Evolutionary conservation across 2,329 filamentous ascomycete species (phyloP).

Genomic region (Cladosporium sp.): DNA sequence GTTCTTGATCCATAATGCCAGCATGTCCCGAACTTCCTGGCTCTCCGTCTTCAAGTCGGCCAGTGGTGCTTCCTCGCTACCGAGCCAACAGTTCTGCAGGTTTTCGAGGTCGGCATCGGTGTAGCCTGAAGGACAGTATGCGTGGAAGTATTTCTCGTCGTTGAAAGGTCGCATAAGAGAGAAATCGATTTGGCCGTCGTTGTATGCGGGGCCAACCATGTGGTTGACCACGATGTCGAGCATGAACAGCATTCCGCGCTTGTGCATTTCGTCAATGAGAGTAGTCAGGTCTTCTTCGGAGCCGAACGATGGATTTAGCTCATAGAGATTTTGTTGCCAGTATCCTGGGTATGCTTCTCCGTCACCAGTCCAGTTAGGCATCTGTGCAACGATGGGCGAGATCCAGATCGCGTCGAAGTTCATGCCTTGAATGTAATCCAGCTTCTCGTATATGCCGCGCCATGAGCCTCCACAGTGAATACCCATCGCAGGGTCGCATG

Average conservation of each 20-base stretch:
- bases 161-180: slow-evolving; percentile 39
- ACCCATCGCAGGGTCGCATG: slow-evolving; percentile 41
- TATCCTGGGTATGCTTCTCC: slow-evolving; percentile 45
- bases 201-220: slow-evolving; percentile 28
- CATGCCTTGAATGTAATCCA: slow-evolving; percentile 47
- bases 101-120: slow-evolving; percentile 36
- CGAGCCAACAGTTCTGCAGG: slow-evolving; percentile 47
- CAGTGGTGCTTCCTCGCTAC: slow-evolving; percentile 46
- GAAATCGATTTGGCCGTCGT: slow-evolving; percentile 21
- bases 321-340: slow-evolving; percentile 45
- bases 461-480: slow-evolving; percentile 41
- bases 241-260: slow-evolving; percentile 48
- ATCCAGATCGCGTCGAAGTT: slow-evolving; percentile 39
- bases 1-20: slow-evolving; percentile 40
- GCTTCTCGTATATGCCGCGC: slow-evolving; percentile 39
- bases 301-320: slow-evolving; percentile 47
- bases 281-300: slow-evolving; percentile 43
- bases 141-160: slow-evolving; percentile 44
- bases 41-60: slow-evolving; percentile 48
- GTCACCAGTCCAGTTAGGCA: slow-evolving; percentile 35
- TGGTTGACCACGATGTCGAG: slow-evolving; percentile 49
- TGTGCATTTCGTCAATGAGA: slow-evolving; percentile 43
- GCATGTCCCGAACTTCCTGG: slow-evolving; percentile 36
- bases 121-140: slow-evolving; percentile 57
- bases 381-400: slow-evolving; percentile 36